A percentile compares a stretch with the other conserved stretches of the same genome.
These are phyloP conservation scores for Saturnispora besseyi DNA, from an alignment of 805 yeast genomes.

Conservation along the genomic window DNA sequence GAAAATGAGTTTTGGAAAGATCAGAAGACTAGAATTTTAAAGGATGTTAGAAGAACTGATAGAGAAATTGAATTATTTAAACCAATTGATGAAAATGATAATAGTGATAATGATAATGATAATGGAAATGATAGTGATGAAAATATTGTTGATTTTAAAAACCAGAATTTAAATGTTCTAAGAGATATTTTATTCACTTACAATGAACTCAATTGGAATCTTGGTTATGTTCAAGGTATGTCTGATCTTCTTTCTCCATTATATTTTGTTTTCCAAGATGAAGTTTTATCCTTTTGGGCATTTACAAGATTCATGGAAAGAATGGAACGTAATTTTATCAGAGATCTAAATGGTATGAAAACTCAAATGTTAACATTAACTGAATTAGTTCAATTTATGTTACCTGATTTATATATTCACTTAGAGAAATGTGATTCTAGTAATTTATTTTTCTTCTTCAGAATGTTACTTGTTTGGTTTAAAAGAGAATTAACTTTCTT, in stretches of 20 bases:
- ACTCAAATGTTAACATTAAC: constrained; percentile 76
- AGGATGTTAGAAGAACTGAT: constrained; percentile 90
- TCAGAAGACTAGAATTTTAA: constrained; percentile 82
- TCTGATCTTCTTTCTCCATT: constrained; percentile 84
- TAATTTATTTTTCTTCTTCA: constrained; percentile 85
- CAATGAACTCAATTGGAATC: constrained; percentile 69
- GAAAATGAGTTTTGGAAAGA: constrained; percentile 74
- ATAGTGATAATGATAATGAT: constrained; percentile 25
- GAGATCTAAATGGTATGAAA: constrained; percentile 91
- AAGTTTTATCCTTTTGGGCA: constrained; percentile 78
- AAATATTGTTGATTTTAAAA: constrained; percentile 56
- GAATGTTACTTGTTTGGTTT: constrained; percentile 93
- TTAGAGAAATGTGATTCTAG: constrained; percentile 81
- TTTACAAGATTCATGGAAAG: constrained; percentile 82
- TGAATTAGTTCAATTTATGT: constrained; percentile 80
- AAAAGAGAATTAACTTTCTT: constrained; percentile 83
- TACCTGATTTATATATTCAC: constrained; percentile 77
- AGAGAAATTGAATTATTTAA: constrained; percentile 60
- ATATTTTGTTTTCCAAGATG: constrained; percentile 59
- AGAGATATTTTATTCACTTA: constrained; percentile 77
- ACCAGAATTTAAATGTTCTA: constrained; percentile 64
- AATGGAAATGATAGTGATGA: constrained; percentile 30
- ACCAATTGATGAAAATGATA: constrained; percentile 24
- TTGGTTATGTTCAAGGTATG: constrained; percentile 99
- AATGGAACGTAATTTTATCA: constrained; percentile 88